Evolutionary conservation across 768 basidiomycete genomes (phyloP), one percentile per base, ranked within the genome.

Genomic region (Kondoa malvinella): DNA sequence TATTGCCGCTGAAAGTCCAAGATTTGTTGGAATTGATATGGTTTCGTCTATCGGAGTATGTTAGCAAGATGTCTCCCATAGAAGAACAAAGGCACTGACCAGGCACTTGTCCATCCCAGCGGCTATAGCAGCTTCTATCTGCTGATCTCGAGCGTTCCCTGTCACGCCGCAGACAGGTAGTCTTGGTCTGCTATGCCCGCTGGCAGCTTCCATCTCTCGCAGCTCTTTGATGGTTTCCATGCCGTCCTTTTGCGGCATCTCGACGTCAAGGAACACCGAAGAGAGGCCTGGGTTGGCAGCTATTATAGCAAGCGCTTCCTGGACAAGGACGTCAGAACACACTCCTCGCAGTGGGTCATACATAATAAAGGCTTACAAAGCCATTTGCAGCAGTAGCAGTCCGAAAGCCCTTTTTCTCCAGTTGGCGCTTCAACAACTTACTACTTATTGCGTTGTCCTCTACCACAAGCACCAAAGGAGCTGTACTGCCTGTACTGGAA

Each of bases 11-110:
- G 8, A 21, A 50, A 50, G 40, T 50, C 40, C 40, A 50, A 50
- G 40, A 50, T 50, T 8, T 50, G 12, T 8, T 50, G 8, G 40
- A 50, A 50, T 8, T 8, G 21, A 21, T 50, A 50, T 8, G 40
- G 40, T 21, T 50, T 50, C 12, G 21, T 21, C 40, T 50, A 21
- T 21, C 12, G 12, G 21, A 21, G 8, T 8, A 21, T 50, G 40
- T 50, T 8, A 50, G 40, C 40, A 50, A n/a, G n/a, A n/a, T n/a
- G n/a, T n/a, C n/a, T 50, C 40, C 8, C 58, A 14, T 71, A 66
- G 69, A 88, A 90, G 64, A 84, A 86, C 95, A 77, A 57, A 14
- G 58, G 27, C 4, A 4, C 30, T 59, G 12, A 31, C 30, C 58
- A 59, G 27, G 30, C 21, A 25, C 15, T 59, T 31, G 27, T 59